These are phyloP conservation scores for Heterobasidion parviporum DNA, from an alignment of 1,284 basidiomycete species.

Conservation along the genomic window DNA sequence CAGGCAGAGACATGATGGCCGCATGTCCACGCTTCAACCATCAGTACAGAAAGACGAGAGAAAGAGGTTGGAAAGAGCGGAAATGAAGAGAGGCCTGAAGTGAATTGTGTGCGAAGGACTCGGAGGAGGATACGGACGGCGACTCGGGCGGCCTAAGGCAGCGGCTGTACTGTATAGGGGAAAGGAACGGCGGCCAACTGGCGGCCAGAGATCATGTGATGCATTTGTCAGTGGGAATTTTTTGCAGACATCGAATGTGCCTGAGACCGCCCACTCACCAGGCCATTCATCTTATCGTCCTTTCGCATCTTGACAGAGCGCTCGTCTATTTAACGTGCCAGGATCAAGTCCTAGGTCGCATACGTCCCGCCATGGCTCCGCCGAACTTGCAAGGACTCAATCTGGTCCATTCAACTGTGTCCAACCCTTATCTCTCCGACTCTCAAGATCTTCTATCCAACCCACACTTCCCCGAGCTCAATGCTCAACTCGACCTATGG, in stretches of 20 bases:
- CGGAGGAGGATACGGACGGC: no score
- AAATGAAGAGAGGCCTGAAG: no score
- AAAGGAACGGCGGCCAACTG: background rate
- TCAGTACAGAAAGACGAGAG: no score
- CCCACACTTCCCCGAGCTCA: slow-evolving; percentile 60
- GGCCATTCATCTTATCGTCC: slow-evolving; percentile 8
- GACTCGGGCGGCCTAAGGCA: no score
- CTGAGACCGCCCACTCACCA: background rate
- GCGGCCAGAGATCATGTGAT: background rate
- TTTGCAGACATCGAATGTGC: background rate
- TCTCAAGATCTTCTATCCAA: slow-evolving; percentile 52
- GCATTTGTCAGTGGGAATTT: background rate
- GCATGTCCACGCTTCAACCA: background rate
- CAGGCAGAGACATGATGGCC: background rate
- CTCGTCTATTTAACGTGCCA: background rate
- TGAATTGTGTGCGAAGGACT: no score
- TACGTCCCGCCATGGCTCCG: slow-evolving; percentile 33
- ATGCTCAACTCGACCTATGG: slow-evolving; percentile 78
- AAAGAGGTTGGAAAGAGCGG: no score
- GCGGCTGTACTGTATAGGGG: no score
- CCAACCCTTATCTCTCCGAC: slow-evolving; percentile 30
- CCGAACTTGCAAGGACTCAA: slow-evolving; percentile 72
- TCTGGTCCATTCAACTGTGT: slow-evolving; percentile 50
- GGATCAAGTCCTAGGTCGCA: background rate
- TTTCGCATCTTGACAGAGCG: background rate